phyloP scores from a whole-genome alignment of 768 basidiomycete species.

The Neoboletus magnificus region DNA sequence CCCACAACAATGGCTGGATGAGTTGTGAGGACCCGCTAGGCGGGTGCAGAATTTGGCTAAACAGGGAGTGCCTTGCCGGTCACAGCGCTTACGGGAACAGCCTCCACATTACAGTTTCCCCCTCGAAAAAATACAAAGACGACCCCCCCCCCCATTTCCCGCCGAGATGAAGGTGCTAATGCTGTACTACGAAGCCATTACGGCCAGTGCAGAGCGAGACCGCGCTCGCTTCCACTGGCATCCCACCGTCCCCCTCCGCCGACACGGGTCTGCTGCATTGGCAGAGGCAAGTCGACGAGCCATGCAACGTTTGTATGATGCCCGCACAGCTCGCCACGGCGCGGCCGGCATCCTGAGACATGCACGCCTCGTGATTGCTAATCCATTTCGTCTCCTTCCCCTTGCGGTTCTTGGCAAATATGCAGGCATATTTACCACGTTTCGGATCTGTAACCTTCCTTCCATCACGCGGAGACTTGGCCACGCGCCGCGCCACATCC shows the following conservation, averaged over 20 bases:
- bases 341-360: slow-evolving; percentile 19
- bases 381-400: slow-evolving; percentile 13
- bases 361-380: not conserved
- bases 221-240: not conserved
- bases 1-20: slow-evolving; percentile 42
- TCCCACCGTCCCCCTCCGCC: slow-evolving; percentile 8
- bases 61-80: slow-evolving; percentile 36
- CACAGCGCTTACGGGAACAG: slow-evolving; percentile 33
- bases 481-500: slow-evolving; percentile 3
- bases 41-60: slow-evolving; percentile 35
- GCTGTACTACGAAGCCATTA: not conserved
- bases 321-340: slow-evolving; percentile 16
- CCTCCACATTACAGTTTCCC: not conserved
- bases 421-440: slow-evolving; percentile 6
- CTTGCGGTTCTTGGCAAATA: slow-evolving; percentile 10
- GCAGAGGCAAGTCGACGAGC: no score
- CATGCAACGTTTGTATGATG: slow-evolving; percentile 13
- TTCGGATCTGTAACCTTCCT: slow-evolving; percentile 9
- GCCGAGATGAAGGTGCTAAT: not conserved
- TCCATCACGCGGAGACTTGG: not conserved
- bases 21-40: slow-evolving; percentile 30
- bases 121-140: slow-evolving; percentile 5
- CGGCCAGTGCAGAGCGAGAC: not conserved
- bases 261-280: no score
- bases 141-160: not conserved